These are phyloP conservation scores for Diddensiella transvaalensis DNA, from an alignment of 805 yeast genomes.

Conservation along the genomic window DNA sequence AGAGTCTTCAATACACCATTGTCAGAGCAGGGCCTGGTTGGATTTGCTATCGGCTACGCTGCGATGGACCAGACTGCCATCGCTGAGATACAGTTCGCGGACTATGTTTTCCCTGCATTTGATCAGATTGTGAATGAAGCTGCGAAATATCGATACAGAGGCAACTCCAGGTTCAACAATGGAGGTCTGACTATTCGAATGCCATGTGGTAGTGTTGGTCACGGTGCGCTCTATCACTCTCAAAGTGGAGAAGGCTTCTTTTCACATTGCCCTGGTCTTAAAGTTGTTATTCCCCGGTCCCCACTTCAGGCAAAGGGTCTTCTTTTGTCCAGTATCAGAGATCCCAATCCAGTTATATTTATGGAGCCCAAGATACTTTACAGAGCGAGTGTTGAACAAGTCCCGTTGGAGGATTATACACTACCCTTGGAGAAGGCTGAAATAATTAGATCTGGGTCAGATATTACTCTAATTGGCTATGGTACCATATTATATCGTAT, in stretches of 20 bases:
- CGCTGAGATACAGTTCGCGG: slow-evolving; percentile 92
- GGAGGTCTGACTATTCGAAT: slow-evolving; percentile 94
- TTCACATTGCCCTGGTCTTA: slow-evolving; percentile 89
- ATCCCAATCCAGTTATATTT: slow-evolving; percentile 91
- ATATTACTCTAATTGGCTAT: slow-evolving; percentile 78
- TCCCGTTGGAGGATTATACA: slow-evolving; percentile 71
- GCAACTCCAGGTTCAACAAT: slow-evolving; percentile 79
- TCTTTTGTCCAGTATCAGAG: slow-evolving; percentile 85
- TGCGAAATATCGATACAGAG: slow-evolving; percentile 88
- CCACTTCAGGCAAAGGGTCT: slow-evolving; percentile 91
- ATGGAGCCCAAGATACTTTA: slow-evolving; percentile 88
- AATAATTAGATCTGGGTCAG: slow-evolving; percentile 77
- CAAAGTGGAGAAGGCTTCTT: slow-evolving; percentile 94
- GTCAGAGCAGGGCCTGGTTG: slow-evolving; percentile 93
- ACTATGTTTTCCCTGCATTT: slow-evolving; percentile 95
- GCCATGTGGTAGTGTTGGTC: slow-evolving; percentile 96
- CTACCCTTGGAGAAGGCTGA: slow-evolving; percentile 88
- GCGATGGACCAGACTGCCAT: slow-evolving; percentile 87
- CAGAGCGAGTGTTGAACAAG: slow-evolving; percentile 84
- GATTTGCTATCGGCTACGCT: slow-evolving; percentile 83
- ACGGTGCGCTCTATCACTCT: slow-evolving; percentile 95
- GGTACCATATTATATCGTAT: slow-evolving; percentile 78
- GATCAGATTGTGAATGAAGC: slow-evolving; percentile 95
- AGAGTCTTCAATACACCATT: slow-evolving; percentile 88
- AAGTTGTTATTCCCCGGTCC: slow-evolving; percentile 84